Base-by-base conservation (phyloP, 768 basidiomycete species). In the Russula lepida region DNA sequence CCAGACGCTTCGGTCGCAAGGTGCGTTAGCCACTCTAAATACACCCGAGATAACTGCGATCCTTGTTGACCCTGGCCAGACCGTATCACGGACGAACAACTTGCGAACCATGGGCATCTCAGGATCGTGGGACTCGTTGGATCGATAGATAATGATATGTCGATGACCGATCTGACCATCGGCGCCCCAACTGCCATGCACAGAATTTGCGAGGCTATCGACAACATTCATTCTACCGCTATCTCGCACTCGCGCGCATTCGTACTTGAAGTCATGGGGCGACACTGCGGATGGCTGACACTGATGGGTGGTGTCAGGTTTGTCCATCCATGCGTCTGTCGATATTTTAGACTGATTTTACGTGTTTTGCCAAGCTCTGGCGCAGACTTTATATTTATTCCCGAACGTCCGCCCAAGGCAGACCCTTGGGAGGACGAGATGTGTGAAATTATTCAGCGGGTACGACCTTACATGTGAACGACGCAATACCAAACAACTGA, bases 131-230 rank as follows among this genome's bases (percentile, higher is more conserved):
- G 97, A n/a, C 84, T 99, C 44, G 97, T 98, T 62, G 97, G 97
- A 37, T 95, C 93, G 4, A 98, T 99, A 70, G 97, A 99, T 75
- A 99, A 99, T 69, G 97, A 98, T 71, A 98, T 99, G 95, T 89
- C 90, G 17, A 80, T 95, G 82, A 98, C 97, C 21, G 94, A 98
- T 73, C 74, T 97, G 69, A 99, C 97, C 7, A 98, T 98, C 69
- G 97, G 95, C 51, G 95, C 94, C 1, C 85, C 91, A 0, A 99
- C 95, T 2, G 95, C 95, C 21, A 77, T 99, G 39, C 94, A 95
- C 66, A 84, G 97, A 44, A 98, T 98, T 58, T 98, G 97, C 74
- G 97, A 98, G 73, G 86, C 94, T 28, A 90, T 99, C 72, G 97
- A 99, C 71, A 95, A 93, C 66, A 98, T 99, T 74, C 95, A 94